phyloP scores from a whole-genome alignment of 179 eudicot species.

The Beta macrorhiza region DNA sequence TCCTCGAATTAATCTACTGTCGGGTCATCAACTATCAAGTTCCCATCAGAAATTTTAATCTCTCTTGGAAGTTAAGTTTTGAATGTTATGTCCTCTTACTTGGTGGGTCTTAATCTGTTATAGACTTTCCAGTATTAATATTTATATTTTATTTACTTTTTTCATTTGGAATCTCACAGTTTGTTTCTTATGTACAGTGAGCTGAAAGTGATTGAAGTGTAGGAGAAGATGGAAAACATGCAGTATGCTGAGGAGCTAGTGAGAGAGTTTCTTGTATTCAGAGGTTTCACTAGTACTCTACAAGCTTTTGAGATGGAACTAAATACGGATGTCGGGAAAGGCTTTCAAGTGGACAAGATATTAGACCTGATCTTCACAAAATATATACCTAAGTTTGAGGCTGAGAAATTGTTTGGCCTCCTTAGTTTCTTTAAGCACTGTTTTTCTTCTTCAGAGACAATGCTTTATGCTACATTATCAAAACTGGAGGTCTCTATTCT shows the following conservation, averaged over 20 bases:
- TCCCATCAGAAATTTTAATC: background rate
- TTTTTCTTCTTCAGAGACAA: conserved; percentile 63
- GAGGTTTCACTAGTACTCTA: conserved; percentile 86
- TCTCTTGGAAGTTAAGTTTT: background rate
- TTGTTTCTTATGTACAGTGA: conserved; percentile 5
- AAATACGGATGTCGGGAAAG: conserved; percentile 76
- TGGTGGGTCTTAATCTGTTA: background rate
- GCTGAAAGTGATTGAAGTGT: conserved; percentile 9
- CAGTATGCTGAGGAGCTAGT: conserved; percentile 89
- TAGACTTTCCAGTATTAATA: background rate
- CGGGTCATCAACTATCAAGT: background rate
- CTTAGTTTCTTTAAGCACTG: conserved; percentile 69
- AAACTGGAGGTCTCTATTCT: conserved; percentile 73
- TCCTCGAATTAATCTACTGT: background rate
- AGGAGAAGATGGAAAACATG: conserved; percentile 70
- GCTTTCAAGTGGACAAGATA: conserved; percentile 83
- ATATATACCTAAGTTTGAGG: conserved; percentile 74
- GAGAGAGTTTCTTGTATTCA: conserved; percentile 80
- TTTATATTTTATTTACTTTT: background rate
- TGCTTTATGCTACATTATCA: conserved; percentile 44
- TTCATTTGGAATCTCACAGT: background rate
- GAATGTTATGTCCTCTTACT: background rate
- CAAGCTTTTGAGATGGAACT: conserved; percentile 79
- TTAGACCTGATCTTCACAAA: conserved; percentile 73
- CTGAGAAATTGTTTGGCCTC: conserved; percentile 60